Base-by-base conservation (phyloP, 257 asterid species). In the Plantago ovata region DNA sequence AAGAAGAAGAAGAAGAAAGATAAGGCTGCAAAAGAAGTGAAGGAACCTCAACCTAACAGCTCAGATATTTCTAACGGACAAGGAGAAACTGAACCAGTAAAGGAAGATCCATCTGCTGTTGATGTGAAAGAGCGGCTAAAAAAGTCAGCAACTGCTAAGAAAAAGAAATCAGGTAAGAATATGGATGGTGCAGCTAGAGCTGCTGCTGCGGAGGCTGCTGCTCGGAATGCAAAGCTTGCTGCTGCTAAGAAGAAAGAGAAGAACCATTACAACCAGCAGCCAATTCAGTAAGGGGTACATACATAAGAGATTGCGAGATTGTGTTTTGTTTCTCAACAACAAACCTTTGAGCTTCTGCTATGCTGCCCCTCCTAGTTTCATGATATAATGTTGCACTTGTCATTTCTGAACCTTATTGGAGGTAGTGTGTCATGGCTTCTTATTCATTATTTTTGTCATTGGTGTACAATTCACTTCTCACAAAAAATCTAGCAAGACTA, bases 161-260 rank as follows among this genome's bases (percentile, higher is more conserved):
- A 84, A 69, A 90, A 87, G 75, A 90, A 90, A 62, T 79, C 96
- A 6, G 75, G 70, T 61, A 87, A 87, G 73, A 96, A 90, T 68
- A 72, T 83, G 88, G 96, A 82, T 70, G 79, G 71, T 45, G 91
- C 94, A 23, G 88, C 94, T 7, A 82, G 77, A 78, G 94, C 91
- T 40, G 98, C 87, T 6, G 88, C 98, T n/a, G 50, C 52, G 64
- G 98, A 90, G 77, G 96, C 94, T 63, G 94, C 98, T 10, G 95
- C 98, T 11, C 83, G 98, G 75, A 87, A 59, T 56, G 95, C 94
- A 38, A 87, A 53, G 74, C 79, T 87, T 33, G 96, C 94, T 60
- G 96, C 96, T 51, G 94, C 96, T 24, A 90, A 84, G 94, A 90
- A 87, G 81, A 87, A 87, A 65, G 98, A 87, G 85, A 90, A 83